These are phyloP conservation scores for Backusella mclennaniae DNA, from an alignment of 192 early-diverging fungal genomes.

Conservation along the genomic window DNA sequence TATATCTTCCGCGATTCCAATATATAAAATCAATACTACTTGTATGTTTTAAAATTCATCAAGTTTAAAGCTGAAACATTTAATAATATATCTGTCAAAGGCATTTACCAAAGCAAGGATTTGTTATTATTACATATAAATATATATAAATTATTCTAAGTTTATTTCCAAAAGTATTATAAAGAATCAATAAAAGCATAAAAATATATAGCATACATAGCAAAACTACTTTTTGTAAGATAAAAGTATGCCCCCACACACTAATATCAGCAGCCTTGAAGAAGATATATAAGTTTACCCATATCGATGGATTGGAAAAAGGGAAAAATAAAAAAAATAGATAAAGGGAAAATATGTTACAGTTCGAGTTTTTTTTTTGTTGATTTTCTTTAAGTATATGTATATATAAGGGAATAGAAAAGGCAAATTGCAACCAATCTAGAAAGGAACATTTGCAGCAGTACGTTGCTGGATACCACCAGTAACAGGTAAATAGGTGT, in stretches of 20 bases:
- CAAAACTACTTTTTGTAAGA: not conserved
- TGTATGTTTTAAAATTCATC: not conserved
- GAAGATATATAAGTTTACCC: not conserved
- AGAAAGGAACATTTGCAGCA: not conserved
- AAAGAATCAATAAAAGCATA: slow-evolving; percentile 6
- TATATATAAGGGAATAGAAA: not conserved
- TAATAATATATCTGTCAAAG: not conserved
- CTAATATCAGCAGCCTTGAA: not conserved
- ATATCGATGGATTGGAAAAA: not conserved
- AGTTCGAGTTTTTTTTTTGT: not conserved
- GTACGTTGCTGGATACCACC: slow-evolving; percentile 80
- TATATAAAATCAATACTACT: no score
- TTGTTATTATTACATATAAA: not conserved
- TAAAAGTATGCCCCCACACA: slow-evolving; percentile 2
- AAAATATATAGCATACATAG: not conserved
- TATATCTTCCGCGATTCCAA: no score
- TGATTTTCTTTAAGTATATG: not conserved
- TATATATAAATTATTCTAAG: not conserved
- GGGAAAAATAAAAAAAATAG: not conserved
- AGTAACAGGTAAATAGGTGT: slow-evolving; percentile 80
- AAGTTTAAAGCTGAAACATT: not conserved
- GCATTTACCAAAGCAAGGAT: not conserved
- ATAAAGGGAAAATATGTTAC: not conserved
- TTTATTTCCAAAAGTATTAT: not conserved
- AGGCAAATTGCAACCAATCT: not conserved